Evolutionary conservation across 192 early-diverging fungal species (phyloP), one percentile per base, ranked within the genome.

Genomic region (Coemansia reversa): DNA sequence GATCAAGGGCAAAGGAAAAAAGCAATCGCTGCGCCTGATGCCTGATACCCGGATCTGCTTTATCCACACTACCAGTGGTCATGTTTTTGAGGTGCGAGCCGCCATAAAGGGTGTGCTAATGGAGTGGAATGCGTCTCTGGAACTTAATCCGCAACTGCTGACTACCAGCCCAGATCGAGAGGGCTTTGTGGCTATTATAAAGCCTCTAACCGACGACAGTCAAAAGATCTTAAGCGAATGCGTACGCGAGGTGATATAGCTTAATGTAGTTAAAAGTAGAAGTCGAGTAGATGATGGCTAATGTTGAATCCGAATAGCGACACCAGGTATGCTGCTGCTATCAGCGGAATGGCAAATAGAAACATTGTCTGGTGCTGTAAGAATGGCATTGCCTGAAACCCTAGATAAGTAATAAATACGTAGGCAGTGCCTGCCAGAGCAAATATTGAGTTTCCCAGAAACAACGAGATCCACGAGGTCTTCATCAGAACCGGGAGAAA

Each of bases 361-460:
- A 95, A 94, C 47, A 94, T 75, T 63, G 89, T 92, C 22, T 91
- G 87, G 70, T 94, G 89, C 52, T 92, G 88, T 63, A 98, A 76
- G 70, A 98, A 98, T 48, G 96, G 96, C 56, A 98, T 81, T 86
- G 95, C 95, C 67, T 92, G 95, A 69, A 90, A 96, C 7, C 96
- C 96, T 35, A 98, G 70, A 69, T 93, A 97, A 18, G 96, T 98
- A 30, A 93, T 88, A 70, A 91, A 94, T 45, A 83, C 83, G 74
- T 98, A 98, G 60, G 89, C 94, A 0, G 85, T 65, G 25, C 84
- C 84, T 8, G 93, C 92, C 14, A 86, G 66, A 49, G 94, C 83
- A 71, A 96, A 98, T 69, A 98, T 72, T 8, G 91, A 85, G 67
- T 98, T 96, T 25, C 92, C 96, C 22, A 98, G 66, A 50, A 96